phyloP scores from a whole-genome alignment of 2,329 filamentous ascomycete genomes.

The Aspergillus pseudoglaucus region DNA sequence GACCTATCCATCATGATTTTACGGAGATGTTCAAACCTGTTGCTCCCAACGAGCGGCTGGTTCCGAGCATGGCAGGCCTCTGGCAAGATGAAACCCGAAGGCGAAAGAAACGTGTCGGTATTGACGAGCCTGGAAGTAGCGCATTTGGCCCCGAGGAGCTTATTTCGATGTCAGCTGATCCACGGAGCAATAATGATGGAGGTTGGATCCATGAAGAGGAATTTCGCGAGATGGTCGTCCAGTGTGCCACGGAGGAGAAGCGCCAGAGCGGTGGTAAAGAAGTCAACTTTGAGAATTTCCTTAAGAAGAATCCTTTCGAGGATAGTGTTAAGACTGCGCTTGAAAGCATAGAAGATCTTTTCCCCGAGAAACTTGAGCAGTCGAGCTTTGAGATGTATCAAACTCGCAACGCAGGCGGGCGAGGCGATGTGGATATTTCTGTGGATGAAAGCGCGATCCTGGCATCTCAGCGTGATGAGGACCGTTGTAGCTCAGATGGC shows the following conservation, averaged over 20 bases:
- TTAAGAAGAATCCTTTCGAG: constrained; percentile 49
- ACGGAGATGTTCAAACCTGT: constrained; percentile 62
- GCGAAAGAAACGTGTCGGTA: constrained; percentile 64
- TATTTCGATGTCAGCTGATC: constrained; percentile 81
- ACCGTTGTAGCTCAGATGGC: constrained; percentile 39
- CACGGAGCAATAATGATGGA: constrained; percentile 63
- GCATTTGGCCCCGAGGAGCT: constrained; percentile 77
- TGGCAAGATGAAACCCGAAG: constrained; percentile 86
- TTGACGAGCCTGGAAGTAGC: constrained; percentile 58
- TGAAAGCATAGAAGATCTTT: constrained; percentile 82
- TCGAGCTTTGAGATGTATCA: constrained; percentile 15
- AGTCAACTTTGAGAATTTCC: constrained; percentile 60
- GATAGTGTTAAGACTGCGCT: constrained; percentile 65
- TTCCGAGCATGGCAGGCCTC: constrained; percentile 86
- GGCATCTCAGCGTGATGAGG: constrained; percentile 38
- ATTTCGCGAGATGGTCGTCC: constrained; percentile 58
- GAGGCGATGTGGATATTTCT: constrained; percentile 36
- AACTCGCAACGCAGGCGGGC: constrained; percentile 6
- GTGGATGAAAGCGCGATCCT: constrained; percentile 60
- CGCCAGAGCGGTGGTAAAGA: constrained; percentile 38
- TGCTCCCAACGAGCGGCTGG: constrained; percentile 66
- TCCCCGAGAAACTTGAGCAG: constrained; percentile 55
- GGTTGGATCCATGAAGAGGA: constrained; percentile 92
- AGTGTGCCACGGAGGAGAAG: constrained; percentile 60
- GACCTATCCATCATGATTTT: constrained; percentile 83